Base-by-base conservation (phyloP, 1,284 basidiomycete species). In the Tylopilus orsonianus region DNA sequence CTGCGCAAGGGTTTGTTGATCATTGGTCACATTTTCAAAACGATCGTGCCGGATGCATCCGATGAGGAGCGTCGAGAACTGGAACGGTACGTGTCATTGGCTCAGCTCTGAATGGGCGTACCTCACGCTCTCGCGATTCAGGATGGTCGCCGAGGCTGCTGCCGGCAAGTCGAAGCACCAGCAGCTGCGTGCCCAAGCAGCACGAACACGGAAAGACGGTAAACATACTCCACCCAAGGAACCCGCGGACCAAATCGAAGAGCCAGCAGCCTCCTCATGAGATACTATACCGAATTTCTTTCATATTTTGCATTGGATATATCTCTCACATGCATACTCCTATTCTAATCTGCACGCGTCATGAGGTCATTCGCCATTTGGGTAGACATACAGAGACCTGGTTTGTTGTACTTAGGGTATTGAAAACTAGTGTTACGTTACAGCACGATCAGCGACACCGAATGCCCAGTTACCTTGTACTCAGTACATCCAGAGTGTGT, bases 41-140 rank as follows among this genome's bases (percentile, higher is more conserved):
- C 77, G 3, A 81, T 90, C 0, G 65, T 79, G 36, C 86, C 94
- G 2, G 94, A 97, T 62, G 93, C 93, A 64, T 84, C 88, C 10
- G 93, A 95, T 61, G 87, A 89, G 61, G 95, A 96, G 63, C 81
- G 95, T 23, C 79, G 94, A 46, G 93, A 97, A 68, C 81, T 97
- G 30, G 94, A 97, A 69, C 75, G 91, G 89, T 87, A 53, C 18
- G 77, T 49, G 36, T 30, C 6, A 34, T 29, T 33, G 38, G 5
- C 20, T 9, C 19, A 26, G 35, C 24, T 30, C 20, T 45, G 24
- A 30, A 37, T 13, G 14, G 50, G 41, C 18, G 47, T 54, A 55
- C 24, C 33, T 29, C 9, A 10, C 14, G 4, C 18, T 9, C 13
- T n/a, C 13, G 38, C 22, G 12, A 8, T 44, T 41, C 44, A 85